Percentiles rank a stretch among this genome's conserved stretches.
These are phyloP conservation scores for Hypocrella siamensis DNA, from an alignment of 2,329 filamentous ascomycete species.

Conservation along the genomic window DNA sequence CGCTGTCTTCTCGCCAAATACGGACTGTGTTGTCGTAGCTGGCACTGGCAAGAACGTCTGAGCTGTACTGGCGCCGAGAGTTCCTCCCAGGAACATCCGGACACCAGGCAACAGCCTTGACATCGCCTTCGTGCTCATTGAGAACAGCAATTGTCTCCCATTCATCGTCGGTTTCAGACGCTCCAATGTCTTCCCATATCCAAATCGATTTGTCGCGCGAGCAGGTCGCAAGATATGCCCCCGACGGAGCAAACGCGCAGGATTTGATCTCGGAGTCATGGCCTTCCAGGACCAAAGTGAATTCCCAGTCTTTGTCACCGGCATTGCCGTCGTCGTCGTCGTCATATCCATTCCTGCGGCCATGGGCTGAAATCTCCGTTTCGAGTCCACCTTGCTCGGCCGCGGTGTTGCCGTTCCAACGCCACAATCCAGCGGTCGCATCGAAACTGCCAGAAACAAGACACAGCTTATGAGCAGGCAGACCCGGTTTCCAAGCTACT, in stretches of 20 bases:
- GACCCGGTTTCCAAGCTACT: slow-evolving; percentile 72
- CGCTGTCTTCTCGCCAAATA: slow-evolving; percentile 77
- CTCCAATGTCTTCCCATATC: slow-evolving; percentile 90
- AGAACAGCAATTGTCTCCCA: slow-evolving; percentile 94
- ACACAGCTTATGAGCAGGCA: slow-evolving; percentile 47
- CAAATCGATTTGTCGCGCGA: slow-evolving; percentile 87
- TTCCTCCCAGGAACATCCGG: slow-evolving; percentile 44
- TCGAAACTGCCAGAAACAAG: slow-evolving; percentile 91
- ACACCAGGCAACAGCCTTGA: slow-evolving; percentile 90
- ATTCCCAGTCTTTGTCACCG: slow-evolving; percentile 70
- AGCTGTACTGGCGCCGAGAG: slow-evolving; percentile 30
- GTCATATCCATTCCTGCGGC: slow-evolving; percentile 3
- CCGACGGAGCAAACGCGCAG: slow-evolving; percentile 57
- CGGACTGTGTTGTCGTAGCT: slow-evolving; percentile 89
- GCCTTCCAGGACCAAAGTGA: slow-evolving; percentile 81
- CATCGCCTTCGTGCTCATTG: slow-evolving; percentile 87
- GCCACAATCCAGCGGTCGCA: slow-evolving; percentile 76
- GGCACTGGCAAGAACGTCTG: slow-evolving; percentile 70
- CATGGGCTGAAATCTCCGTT: slow-evolving; percentile 21
- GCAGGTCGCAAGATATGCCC: slow-evolving; percentile 75
- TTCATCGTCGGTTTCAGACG: slow-evolving; percentile 67
- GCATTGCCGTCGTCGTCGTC: slow-evolving; percentile 1
- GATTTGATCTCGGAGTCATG: slow-evolving; percentile 89
- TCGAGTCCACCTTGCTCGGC: slow-evolving; percentile 19
- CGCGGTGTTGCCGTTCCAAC: slow-evolving; percentile 36